phyloP scores from a whole-genome alignment of 2,329 filamentous ascomycete species.

The Trichoderma gracile region DNA sequence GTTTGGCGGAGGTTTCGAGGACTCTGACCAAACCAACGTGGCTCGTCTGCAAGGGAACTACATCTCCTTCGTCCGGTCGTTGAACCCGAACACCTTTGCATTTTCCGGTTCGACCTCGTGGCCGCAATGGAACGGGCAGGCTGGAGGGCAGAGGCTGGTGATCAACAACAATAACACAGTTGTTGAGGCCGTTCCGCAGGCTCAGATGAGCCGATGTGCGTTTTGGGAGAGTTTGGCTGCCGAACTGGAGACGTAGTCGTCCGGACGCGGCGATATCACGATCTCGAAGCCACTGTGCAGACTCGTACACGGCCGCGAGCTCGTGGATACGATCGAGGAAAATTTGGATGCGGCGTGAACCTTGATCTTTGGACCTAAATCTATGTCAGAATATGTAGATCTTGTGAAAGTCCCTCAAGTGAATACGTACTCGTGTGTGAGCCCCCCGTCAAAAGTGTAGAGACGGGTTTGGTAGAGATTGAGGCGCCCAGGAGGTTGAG shows the following conservation, averaged over 20 bases:
- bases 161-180: slow-evolving; percentile 25
- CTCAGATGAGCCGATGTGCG: slow-evolving; percentile 18
- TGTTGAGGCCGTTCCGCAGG: slow-evolving; percentile 18
- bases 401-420: too few relatives aligned
- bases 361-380: too few relatives aligned
- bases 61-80: slow-evolving; percentile 64
- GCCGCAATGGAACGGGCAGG: slow-evolving; percentile 24
- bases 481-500: too few relatives aligned
- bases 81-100: slow-evolving; percentile 64
- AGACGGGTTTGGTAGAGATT: too few relatives aligned
- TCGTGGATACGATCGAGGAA: background rate
- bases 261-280: background rate
- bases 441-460: too few relatives aligned
- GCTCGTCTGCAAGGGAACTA: slow-evolving; percentile 65
- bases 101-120: slow-evolving; percentile 20
- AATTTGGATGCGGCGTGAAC: background rate
- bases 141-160: slow-evolving; percentile 13
- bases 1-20: slow-evolving; percentile 51
- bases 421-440: too few relatives aligned
- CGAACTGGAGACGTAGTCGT: slow-evolving; percentile 12
- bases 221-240: slow-evolving; percentile 21
- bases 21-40: slow-evolving; percentile 47
- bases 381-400: too few relatives aligned
- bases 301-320: background rate
- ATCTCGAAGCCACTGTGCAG: background rate